phyloP scores from a whole-genome alignment of 352 stramenopile genomes.

The Globisporangium cystogenes region DNA sequence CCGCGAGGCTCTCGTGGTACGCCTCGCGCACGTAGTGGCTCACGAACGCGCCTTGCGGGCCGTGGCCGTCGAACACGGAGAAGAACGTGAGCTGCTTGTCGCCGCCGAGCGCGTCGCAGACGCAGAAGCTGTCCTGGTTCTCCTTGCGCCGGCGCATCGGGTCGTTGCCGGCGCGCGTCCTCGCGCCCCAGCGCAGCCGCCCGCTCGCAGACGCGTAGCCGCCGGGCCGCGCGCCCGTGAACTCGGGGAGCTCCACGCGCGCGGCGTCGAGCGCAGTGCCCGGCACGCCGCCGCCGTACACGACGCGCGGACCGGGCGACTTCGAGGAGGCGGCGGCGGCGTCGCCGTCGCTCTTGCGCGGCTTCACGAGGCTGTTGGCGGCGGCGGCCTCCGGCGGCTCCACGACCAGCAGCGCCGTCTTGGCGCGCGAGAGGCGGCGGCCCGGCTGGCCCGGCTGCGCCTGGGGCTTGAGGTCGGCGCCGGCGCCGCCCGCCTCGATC shows the following conservation, averaged over 20 bases:
- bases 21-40: constrained; percentile 68
- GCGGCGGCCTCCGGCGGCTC: constrained; percentile 12
- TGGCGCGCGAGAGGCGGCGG: constrained; percentile 27
- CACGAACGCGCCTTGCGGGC: constrained; percentile 64
- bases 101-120: constrained; percentile 42
- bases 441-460: constrained; percentile 1
- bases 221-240: constrained; percentile 44
- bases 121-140: constrained; percentile 75
- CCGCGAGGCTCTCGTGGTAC: constrained; percentile 47
- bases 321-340: neutral
- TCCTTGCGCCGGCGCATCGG: constrained; percentile 73
- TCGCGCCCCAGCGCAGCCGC: constrained; percentile 46
- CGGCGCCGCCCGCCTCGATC: constrained; percentile 9
- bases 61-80: constrained; percentile 75
- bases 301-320: constrained; percentile 7
- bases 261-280: constrained; percentile 56
- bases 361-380: constrained; percentile 4
- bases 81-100: constrained; percentile 55
- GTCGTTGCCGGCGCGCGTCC: constrained; percentile 63
- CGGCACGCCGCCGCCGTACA: constrained; percentile 63
- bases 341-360: constrained; percentile 8
- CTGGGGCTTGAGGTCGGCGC: constrained; percentile 5
- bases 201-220: constrained; percentile 43
- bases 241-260: constrained; percentile 50
- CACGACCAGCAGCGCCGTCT: constrained; percentile 30